Evolutionary conservation across 129 eudicot genomes (phyloP).

Genomic region (Saussurea involucrata): DNA sequence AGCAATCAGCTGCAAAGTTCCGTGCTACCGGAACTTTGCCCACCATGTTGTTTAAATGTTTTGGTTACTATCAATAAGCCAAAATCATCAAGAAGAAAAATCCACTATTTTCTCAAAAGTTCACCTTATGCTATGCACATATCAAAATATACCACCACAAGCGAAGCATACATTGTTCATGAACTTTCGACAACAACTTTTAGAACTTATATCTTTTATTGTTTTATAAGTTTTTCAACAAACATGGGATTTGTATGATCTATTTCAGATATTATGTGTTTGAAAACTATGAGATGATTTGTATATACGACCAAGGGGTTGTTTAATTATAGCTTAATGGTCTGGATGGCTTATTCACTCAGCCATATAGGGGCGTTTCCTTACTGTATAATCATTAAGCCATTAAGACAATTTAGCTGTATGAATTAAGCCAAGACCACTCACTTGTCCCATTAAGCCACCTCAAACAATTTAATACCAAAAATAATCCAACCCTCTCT

Average conservation of each 20-base stretch:
- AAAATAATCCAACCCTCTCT: too few species aligned
- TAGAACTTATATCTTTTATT: not conserved
- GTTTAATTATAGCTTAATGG: too few species aligned
- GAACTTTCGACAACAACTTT: not conserved
- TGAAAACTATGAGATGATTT: not conserved
- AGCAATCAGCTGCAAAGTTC: conserved; percentile 58
- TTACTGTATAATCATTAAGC: too few species aligned
- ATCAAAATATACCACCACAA: not conserved
- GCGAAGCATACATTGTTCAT: not conserved
- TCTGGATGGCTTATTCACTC: too few species aligned
- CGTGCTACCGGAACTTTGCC: conserved; percentile 58
- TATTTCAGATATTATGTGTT: not conserved
- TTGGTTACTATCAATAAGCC: conserved; percentile 27
- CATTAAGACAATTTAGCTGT: too few species aligned
- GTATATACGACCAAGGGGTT: not conserved
- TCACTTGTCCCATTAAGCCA: too few species aligned
- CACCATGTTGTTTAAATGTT: conserved; percentile 42
- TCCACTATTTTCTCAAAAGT: not conserved
- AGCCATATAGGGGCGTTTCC: too few species aligned
- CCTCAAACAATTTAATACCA: too few species aligned
- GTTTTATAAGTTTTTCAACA: not conserved
- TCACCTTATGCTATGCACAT: not conserved
- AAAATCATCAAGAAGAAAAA: not conserved
- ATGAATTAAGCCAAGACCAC: too few species aligned
- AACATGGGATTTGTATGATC: not conserved